These are phyloP conservation scores for Phaeodactylum tricornutum DNA, from an alignment of 108 stramenopile genomes.

Conservation along the genomic window DNA sequence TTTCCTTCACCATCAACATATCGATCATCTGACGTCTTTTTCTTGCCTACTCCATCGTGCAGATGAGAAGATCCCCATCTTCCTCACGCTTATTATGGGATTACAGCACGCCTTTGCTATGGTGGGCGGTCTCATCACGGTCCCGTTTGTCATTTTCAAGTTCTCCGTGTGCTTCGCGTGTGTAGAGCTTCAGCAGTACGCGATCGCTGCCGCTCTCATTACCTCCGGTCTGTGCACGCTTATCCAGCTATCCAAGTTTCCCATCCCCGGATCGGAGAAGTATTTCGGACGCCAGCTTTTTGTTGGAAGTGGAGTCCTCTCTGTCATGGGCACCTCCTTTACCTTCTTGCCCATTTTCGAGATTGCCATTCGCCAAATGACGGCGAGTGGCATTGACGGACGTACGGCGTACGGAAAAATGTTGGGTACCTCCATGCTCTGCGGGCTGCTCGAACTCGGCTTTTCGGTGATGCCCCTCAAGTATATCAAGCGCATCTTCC, in stretches of 20 bases:
- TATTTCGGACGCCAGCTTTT: constrained; percentile 29
- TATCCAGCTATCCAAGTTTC: constrained; percentile 44
- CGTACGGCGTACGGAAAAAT: constrained; percentile 62
- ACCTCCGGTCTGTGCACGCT: constrained; percentile 55
- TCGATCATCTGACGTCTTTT: background rate
- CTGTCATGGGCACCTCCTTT: constrained; percentile 78
- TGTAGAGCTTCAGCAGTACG: constrained; percentile 47
- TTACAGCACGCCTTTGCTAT: constrained; percentile 75
- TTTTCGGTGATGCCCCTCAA: constrained; percentile 39
- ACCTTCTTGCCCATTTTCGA: constrained; percentile 73
- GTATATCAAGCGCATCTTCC: constrained; percentile 46
- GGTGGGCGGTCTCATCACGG: constrained; percentile 65
- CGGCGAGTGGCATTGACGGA: constrained; percentile 36
- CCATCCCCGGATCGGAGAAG: constrained; percentile 45
- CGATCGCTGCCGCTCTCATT: constrained; percentile 59
- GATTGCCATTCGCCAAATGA: constrained; percentile 58
- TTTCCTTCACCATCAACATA: no score
- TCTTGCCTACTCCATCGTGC: background rate
- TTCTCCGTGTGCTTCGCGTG: constrained; percentile 44
- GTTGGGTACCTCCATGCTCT: constrained; percentile 64
- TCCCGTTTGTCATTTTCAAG: constrained; percentile 42
- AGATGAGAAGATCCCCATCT: constrained; percentile 44
- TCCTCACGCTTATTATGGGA: constrained; percentile 42
- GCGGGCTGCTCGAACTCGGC: constrained; percentile 46
- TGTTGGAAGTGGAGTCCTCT: constrained; percentile 61